Base-by-base conservation (phyloP, 164 flowering plant species). In the Umbilicus rupestris region DNA sequence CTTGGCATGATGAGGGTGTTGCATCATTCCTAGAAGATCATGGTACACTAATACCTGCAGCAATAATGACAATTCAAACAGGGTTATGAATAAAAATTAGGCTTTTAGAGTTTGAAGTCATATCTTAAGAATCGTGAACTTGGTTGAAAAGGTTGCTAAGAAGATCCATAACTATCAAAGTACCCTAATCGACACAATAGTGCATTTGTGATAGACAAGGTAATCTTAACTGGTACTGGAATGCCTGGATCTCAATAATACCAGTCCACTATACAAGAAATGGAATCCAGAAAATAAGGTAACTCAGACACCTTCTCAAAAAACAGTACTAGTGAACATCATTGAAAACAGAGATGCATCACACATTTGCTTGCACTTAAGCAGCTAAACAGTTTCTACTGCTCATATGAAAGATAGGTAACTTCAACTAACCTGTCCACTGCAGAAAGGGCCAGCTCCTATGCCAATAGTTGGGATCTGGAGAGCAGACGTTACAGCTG, bases 1-100 rank as follows among this genome's bases (percentile, higher is more conserved):
- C 90, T 91, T 94, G 22, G 97, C 99, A 77, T 94, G 97, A 71
- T 87, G 99, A 6, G 99, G 97, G 69, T 91, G 97, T 74, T 91
- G 99, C 72, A 91, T 59, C 99, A 91, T 85, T 62, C 99, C 99
- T 67, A 91, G 78, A 12, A 94, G 82, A 78, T 94, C 99, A 75
- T 94, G 99, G 81, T 89, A 94, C 68, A 94, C 99, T 64, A 94
- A 76, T 66, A 89, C 97, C 99, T 94, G 85, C 76, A 71, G 24
- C 66, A 76, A 30, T 4, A 26, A 26, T n/a, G 24, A 5, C 11
- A 49, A 49, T 49, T 6, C 28, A 20, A 49, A 49, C 9, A 8
- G 1, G 22, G 24, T 0, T n/a, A 22, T n/a, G 55, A 49, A 49
- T 22, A 49, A 7, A 2, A 22, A 8, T 22, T 49, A n/a, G 55